Conservation (phyloP, 768 basidiomycete genomes). For the Clitopilus hobsonii region DNA sequence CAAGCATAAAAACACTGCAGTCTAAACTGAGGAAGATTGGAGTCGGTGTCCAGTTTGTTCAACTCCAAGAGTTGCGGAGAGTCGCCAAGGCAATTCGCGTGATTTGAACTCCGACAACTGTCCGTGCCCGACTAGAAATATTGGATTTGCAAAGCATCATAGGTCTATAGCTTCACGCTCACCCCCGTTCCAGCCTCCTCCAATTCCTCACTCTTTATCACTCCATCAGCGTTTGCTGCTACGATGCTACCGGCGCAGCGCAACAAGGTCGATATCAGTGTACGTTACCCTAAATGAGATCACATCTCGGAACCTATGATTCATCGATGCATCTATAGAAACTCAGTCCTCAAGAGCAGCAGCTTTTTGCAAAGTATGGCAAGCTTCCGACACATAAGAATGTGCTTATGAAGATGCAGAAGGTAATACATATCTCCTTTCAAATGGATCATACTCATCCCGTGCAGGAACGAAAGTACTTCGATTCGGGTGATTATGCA, state of each 20-base stretch:
- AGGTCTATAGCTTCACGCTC: constrained; percentile 1
- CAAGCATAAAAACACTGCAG: too few species aligned
- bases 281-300: constrained; percentile 33
- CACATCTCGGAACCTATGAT: constrained; percentile 10
- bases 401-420: constrained; percentile 90
- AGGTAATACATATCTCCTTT: constrained; percentile 43
- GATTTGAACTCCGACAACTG: constrained; percentile 1
- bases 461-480: constrained; percentile 93
- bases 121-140: constrained; percentile 1
- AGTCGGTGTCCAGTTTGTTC: not conserved
- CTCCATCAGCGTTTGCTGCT: constrained; percentile 18
- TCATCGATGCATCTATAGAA: constrained; percentile 43
- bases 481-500: constrained; percentile 98
- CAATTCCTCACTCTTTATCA: constrained; percentile 17
- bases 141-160: not conserved
- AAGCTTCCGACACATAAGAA: constrained; percentile 94
- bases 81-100: constrained; percentile 1
- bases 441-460: constrained; percentile 9
- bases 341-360: constrained; percentile 85
- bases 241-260: constrained; percentile 73
- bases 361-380: constrained; percentile 92
- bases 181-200: constrained; percentile 8
- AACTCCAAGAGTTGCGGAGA: not conserved
- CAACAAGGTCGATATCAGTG: constrained; percentile 94
- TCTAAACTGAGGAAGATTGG: not conserved